Conservation (phyloP, 148 eudicot species). For the Suaeda aralocaspica region DNA sequence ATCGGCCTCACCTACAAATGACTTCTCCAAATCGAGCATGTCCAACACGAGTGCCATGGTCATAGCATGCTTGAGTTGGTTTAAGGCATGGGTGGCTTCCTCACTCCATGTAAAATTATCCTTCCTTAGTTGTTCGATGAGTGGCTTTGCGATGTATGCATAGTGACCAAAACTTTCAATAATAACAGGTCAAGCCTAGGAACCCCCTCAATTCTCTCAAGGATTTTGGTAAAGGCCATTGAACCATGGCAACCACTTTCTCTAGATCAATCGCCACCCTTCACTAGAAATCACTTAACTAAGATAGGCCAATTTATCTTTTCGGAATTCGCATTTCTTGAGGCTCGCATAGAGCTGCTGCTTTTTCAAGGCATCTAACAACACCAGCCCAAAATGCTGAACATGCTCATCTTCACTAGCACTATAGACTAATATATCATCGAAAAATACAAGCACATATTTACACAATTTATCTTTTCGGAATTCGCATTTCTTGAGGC, state of each 20-base stretch:
- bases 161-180: background rate
- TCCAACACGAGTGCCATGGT: background rate
- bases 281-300: background rate
- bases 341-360: background rate
- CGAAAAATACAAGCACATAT: too few species aligned
- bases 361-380: background rate
- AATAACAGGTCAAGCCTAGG: background rate
- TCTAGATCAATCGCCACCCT: background rate
- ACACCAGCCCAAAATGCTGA: too few species aligned
- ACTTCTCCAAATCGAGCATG: background rate
- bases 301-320: too few species aligned
- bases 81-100: background rate
- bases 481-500: too few species aligned
- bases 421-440: too few species aligned
- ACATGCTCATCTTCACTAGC: too few species aligned
- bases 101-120: background rate
- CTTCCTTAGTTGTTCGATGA: background rate
- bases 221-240: background rate
- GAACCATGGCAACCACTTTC: background rate
- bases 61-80: background rate
- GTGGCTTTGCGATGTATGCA: background rate
- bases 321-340: background rate
- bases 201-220: background rate
- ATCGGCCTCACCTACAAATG: background rate
- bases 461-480: background rate